Conservation (phyloP, 345 rosid species). For the Odontarrhena argentea region DNA sequence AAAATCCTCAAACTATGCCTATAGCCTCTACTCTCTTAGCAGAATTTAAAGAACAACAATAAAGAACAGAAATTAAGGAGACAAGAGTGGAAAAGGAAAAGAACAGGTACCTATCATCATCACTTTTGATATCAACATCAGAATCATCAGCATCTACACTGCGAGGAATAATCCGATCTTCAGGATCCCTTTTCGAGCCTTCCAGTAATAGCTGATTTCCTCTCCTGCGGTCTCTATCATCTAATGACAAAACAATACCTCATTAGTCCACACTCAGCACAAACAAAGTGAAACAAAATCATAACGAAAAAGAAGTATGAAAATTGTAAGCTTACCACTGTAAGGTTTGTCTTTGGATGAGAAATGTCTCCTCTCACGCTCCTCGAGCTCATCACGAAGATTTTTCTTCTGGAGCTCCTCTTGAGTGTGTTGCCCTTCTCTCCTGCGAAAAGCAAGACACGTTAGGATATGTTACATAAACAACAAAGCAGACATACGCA, state of each 20-base stretch:
- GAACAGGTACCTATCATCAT: slow-evolving; percentile 59
- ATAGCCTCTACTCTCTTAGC: slow-evolving; percentile 7
- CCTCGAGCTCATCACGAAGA: slow-evolving; percentile 85
- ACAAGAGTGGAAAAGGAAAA: slow-evolving; percentile 10
- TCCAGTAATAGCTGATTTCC: slow-evolving; percentile 78
- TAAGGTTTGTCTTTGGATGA: slow-evolving; percentile 82
- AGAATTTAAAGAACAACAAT: slow-evolving; percentile 3
- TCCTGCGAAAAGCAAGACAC: slow-evolving; percentile 48
- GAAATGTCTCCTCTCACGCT: slow-evolving; percentile 88
- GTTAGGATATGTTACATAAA: slow-evolving; percentile 1
- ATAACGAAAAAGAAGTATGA: slow-evolving; percentile 4
- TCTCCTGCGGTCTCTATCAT: slow-evolving; percentile 87
- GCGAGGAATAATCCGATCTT: slow-evolving; percentile 81
- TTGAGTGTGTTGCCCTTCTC: slow-evolving; percentile 91
- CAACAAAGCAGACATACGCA: not conserved
- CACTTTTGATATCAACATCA: slow-evolving; percentile 73
- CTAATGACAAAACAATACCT: slow-evolving; percentile 40
- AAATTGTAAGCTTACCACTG: slow-evolving; percentile 40
- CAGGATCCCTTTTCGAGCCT: slow-evolving; percentile 75
- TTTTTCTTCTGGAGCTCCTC: slow-evolving; percentile 83
- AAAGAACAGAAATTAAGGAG: slow-evolving; percentile 8
- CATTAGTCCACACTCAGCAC: slow-evolving; percentile 13
- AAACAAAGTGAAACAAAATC: not conserved
- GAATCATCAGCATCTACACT: slow-evolving; percentile 97
- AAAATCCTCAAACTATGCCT: not conserved